A percentile compares a stretch with the other conserved stretches of the same genome.
Conservation (phyloP, 176 grass and related monocot species). For the Microstegium vimineum region DNA sequence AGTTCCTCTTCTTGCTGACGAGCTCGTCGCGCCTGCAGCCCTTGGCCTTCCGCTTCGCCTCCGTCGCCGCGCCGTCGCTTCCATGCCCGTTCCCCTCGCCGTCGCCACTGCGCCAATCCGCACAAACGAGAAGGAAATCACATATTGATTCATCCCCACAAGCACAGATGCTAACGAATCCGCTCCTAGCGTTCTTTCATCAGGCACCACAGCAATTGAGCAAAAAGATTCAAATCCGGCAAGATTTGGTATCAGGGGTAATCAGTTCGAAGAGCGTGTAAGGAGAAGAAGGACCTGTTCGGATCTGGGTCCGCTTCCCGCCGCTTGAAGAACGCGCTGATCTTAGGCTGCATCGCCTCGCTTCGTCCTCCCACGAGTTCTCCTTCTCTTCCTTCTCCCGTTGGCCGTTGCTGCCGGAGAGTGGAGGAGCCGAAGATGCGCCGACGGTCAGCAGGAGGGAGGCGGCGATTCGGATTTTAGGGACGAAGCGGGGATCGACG, state of each 20-base stretch:
- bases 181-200: not conserved
- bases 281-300: slow-evolving; percentile 23
- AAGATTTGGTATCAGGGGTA: not conserved
- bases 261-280: not conserved
- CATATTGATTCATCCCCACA: not conserved
- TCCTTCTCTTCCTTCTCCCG: not conserved
- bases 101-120: not conserved
- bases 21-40: slow-evolving; percentile 15
- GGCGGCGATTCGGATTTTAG: not conserved
- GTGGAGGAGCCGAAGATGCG: not conserved
- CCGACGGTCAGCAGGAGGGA: not conserved
- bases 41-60: slow-evolving; percentile 13
- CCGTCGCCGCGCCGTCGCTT: not conserved
- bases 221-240: not conserved
- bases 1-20: slow-evolving; percentile 73
- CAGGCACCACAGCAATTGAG: not conserved
- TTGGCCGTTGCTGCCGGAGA: not conserved
- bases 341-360: slow-evolving; percentile 53
- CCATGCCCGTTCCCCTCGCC: not conserved
- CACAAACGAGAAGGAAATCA: not conserved
- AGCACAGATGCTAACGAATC: not conserved
- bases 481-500: not conserved
- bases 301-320: not conserved
- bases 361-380: not conserved
- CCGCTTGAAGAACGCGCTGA: slow-evolving; percentile 65